A percentile compares a stretch with the other conserved stretches of the same genome.
Evolutionary conservation across 202 grass and related monocot species (phyloP).

Genomic region (Eragrostis tef): DNA sequence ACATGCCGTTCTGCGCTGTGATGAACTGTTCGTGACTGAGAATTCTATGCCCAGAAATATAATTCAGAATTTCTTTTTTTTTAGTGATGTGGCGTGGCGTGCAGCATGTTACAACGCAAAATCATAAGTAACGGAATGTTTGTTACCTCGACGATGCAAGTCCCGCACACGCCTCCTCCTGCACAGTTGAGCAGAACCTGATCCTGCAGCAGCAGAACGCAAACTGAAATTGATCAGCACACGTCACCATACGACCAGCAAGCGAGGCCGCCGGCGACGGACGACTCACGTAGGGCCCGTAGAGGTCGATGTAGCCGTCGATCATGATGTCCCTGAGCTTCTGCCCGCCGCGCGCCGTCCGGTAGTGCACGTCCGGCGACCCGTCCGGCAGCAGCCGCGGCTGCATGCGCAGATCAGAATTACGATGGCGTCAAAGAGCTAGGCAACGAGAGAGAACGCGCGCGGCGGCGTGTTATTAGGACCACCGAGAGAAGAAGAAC

Average conservation of each 20-base stretch:
- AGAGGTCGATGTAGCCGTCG: slow-evolving; percentile 73
- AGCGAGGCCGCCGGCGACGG: too few relatives aligned
- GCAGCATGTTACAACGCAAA: not conserved
- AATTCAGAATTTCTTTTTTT: not conserved
- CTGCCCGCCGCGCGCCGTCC: slow-evolving; percentile 76
- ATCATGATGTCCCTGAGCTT: slow-evolving; percentile 96
- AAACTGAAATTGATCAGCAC: not conserved
- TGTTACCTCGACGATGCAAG: slow-evolving; percentile 85
- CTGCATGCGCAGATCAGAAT: slow-evolving; percentile 25
- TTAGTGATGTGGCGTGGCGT: not conserved
- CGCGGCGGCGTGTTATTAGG: too few relatives aligned
- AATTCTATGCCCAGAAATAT: not conserved
- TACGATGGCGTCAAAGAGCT: not conserved
- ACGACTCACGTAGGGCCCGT: slow-evolving; percentile 68
- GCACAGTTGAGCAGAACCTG: slow-evolving; percentile 63
- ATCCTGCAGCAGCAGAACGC: slow-evolving; percentile 55
- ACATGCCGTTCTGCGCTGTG: not conserved
- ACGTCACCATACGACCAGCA: not conserved
- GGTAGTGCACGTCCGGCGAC: slow-evolving; percentile 81
- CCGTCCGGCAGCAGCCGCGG: slow-evolving; percentile 81
- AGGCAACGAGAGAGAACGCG: not conserved
- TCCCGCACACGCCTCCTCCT: slow-evolving; percentile 75
- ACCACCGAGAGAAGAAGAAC: slow-evolving; percentile 8
- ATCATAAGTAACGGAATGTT: not conserved
- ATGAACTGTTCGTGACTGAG: not conserved